Conservation (phyloP, 169 alveolate genomes). For the Cryptosporidium felis region DNA sequence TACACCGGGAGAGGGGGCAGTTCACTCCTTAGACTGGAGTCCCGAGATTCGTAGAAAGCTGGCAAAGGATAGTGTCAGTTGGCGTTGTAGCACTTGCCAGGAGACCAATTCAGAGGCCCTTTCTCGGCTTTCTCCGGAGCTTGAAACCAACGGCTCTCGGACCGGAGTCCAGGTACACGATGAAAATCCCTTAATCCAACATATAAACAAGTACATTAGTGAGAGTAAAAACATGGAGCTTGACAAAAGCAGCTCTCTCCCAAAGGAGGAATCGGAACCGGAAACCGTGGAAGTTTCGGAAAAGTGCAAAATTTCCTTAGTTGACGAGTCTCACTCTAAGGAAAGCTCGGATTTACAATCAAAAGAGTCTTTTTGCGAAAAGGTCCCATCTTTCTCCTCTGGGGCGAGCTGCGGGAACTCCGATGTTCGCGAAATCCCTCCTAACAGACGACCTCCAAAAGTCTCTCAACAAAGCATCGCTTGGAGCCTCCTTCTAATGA, state of each 20-base stretch:
- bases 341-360: too few relatives aligned
- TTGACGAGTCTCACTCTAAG: too few relatives aligned
- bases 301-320: too few relatives aligned
- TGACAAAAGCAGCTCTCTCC: too few relatives aligned
- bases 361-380: too few relatives aligned
- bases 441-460: conserved; percentile 31
- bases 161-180: neutral
- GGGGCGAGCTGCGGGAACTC: too few relatives aligned
- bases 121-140: conserved; percentile 20
- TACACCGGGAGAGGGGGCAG: conserved; percentile 77
- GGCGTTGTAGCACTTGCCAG: conserved; percentile 53
- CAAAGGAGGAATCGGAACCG: too few relatives aligned
- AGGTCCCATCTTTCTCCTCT: too few relatives aligned
- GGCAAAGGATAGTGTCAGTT: conserved; percentile 70
- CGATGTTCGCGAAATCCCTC: conserved; percentile 25
- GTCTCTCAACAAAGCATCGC: conserved; percentile 44
- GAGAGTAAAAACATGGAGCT: neutral
- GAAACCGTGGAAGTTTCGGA: too few relatives aligned
- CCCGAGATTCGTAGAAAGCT: conserved; percentile 44
- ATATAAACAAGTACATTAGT: conserved; percentile 24
- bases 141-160: neutral
- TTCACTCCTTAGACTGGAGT: conserved; percentile 72
- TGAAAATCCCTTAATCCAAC: conserved; percentile 49
- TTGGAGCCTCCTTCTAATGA: conserved; percentile 33
- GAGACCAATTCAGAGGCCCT: conserved; percentile 32